Evolutionary conservation across 2,329 filamentous ascomycete genomes (phyloP), one percentile per base, ranked within the genome.

Genomic region (Pseudogymnoascus sp.): DNA sequence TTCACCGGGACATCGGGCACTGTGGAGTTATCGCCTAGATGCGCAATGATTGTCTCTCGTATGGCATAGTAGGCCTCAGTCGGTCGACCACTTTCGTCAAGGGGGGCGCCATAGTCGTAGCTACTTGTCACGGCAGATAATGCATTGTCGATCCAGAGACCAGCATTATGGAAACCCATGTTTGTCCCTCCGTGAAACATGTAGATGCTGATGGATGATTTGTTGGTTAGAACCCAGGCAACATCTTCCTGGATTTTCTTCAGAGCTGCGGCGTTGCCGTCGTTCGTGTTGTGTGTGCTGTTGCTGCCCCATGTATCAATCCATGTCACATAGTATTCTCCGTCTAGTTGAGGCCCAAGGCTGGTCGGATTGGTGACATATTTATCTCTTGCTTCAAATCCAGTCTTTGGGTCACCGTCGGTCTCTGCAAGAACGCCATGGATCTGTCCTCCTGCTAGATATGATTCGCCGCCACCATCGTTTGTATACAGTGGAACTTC

Each of bases 101-200:
- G 72, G 1, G 80, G 78, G 0, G 80, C 73, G 23, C 78, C 79
- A 61, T 82, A 82, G 67, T 83, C 80, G 65, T 82, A 83, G 65
- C 77, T 79, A 2, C 78, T 77, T 0, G 76, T 80, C 60, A 80
- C 76, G 17, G 72, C 73, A 6, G 74, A 74, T 17, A 75, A 74
- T 8, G 71, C 71, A 62, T 78, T 75, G 59, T 73, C 72, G n/a
- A 57, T 57, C 75, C 77, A 80, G 10, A 79, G 69, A 1, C 76
- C 78, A 7, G 80, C 80, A 67, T 78, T 80, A 21, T 77, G 71
- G 64, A 81, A 79, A 0, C 74, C 80, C 65, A 78, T 82, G 64
- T 81, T 82, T 1, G 79, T 82, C 1, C 80, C 80, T 3, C 80
- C 80, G 65, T 82, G 80, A 65, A 82, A 78, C 79, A 82, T 82